Evolutionary conservation across 164 flowering plant species (phyloP).

Genomic region (Umbellularia californica): DNA sequence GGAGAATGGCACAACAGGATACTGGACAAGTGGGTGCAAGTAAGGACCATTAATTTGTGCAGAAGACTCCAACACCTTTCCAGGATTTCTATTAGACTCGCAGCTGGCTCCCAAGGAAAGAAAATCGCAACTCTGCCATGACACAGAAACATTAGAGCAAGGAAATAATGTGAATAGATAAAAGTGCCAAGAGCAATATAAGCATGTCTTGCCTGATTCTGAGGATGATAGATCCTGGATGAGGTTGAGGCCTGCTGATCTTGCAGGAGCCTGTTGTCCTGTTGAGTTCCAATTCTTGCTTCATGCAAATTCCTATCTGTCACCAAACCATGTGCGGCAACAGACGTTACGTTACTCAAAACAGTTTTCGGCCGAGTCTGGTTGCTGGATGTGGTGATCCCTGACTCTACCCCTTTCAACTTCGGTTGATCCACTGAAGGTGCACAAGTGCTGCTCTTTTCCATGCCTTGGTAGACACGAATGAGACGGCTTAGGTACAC

Average conservation of each 20-base stretch:
- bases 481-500: slow-evolving; percentile 54
- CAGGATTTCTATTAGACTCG: slow-evolving; percentile 6
- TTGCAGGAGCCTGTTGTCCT: slow-evolving; percentile 21
- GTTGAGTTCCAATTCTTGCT: slow-evolving; percentile 21
- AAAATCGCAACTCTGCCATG: slow-evolving; percentile 48
- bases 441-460: slow-evolving; percentile 19
- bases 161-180: neutral
- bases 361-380: slow-evolving; percentile 7
- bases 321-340: slow-evolving; percentile 11
- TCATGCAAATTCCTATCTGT: slow-evolving; percentile 22
- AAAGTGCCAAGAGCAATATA: too few species aligned
- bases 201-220: slow-evolving; percentile 41
- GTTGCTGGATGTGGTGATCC: slow-evolving; percentile 2
- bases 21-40: slow-evolving; percentile 35
- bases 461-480: slow-evolving; percentile 26
- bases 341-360: slow-evolving; percentile 4
- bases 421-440: slow-evolving; percentile 9
- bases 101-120: slow-evolving; percentile 43
- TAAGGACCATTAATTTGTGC: slow-evolving; percentile 31
- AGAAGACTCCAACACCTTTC: slow-evolving; percentile 21
- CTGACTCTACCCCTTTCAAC: slow-evolving; percentile 22
- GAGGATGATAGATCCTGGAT: slow-evolving; percentile 14
- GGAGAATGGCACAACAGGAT: slow-evolving; percentile 25
- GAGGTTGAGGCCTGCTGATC: slow-evolving; percentile 22
- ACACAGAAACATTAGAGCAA: slow-evolving; percentile 9